These are phyloP conservation scores for Dioscorea cayenensis DNA, from an alignment of 116 monocot species.

Conservation along the genomic window DNA sequence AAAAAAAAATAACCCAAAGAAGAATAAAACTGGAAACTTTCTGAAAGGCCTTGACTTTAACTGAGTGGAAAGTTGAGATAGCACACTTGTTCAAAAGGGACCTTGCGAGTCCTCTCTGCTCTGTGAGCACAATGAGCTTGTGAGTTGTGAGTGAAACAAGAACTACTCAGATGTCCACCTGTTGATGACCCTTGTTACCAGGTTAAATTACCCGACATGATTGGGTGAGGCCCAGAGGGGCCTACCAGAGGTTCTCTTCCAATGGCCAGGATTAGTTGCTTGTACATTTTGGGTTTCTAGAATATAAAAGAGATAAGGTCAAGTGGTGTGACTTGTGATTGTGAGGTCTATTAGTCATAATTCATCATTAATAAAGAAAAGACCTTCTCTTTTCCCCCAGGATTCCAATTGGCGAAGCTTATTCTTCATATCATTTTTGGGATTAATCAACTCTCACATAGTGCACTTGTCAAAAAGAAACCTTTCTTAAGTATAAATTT, in stretches of 20 bases:
- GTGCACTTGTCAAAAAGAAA: not conserved
- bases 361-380: not conserved
- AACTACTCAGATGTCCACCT: not conserved
- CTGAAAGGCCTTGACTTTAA: no score
- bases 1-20: no score
- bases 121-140: not conserved
- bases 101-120: no score
- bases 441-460: not conserved
- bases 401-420: not conserved
- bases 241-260: no score
- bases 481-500: not conserved
- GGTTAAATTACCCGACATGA: not conserved
- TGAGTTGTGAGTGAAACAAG: not conserved
- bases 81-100: no score
- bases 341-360: not conserved
- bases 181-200: not conserved
- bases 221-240: not conserved
- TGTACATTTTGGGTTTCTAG: not conserved
- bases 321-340: not conserved
- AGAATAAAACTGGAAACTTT: no score
- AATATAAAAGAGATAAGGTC: not conserved
- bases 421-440: not conserved
- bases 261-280: conserved; percentile 11
- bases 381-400: not conserved
- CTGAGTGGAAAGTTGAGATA: no score